Conservation (phyloP, 805 yeast species). For the Zygosaccharomyces bisporus region DNA sequence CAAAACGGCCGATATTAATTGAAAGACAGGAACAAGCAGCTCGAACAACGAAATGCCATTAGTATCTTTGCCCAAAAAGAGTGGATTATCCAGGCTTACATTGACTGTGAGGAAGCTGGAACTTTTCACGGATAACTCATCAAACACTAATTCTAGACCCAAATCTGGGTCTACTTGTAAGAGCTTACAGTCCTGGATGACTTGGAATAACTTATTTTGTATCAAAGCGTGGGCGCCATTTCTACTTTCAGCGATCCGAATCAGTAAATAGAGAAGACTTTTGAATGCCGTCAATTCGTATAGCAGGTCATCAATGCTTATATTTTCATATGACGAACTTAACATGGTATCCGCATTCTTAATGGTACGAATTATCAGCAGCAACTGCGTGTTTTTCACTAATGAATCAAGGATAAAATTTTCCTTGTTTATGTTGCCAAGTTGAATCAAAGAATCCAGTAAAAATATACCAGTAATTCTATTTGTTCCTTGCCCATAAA, state of each 20-base stretch:
- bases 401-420: constrained; percentile 58
- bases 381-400: constrained; percentile 60
- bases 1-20: constrained; percentile 60
- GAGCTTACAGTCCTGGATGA: constrained; percentile 53
- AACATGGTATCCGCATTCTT: constrained; percentile 66
- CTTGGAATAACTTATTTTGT: constrained; percentile 67
- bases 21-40: constrained; percentile 68
- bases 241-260: constrained; percentile 71
- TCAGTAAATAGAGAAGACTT: constrained; percentile 62
- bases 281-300: constrained; percentile 78
- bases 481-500: constrained; percentile 71
- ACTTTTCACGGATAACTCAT: constrained; percentile 33
- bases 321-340: constrained; percentile 35
- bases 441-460: constrained; percentile 60
- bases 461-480: constrained; percentile 74
- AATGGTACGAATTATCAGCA: constrained; percentile 61
- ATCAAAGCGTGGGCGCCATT: constrained; percentile 73
- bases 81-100: constrained; percentile 51
- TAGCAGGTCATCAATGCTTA: constrained; percentile 51
- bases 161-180: constrained; percentile 73
- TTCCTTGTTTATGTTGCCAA: constrained; percentile 48
- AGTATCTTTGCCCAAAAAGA: constrained; percentile 32
- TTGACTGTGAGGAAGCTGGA: constrained; percentile 41
- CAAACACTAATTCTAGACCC: constrained; percentile 55
- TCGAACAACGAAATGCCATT: constrained; percentile 56